Evolutionary conservation across 139 green algal genomes (phyloP), one percentile per base, ranked within the genome.

Genomic region (Medakamo hakoo): DNA sequence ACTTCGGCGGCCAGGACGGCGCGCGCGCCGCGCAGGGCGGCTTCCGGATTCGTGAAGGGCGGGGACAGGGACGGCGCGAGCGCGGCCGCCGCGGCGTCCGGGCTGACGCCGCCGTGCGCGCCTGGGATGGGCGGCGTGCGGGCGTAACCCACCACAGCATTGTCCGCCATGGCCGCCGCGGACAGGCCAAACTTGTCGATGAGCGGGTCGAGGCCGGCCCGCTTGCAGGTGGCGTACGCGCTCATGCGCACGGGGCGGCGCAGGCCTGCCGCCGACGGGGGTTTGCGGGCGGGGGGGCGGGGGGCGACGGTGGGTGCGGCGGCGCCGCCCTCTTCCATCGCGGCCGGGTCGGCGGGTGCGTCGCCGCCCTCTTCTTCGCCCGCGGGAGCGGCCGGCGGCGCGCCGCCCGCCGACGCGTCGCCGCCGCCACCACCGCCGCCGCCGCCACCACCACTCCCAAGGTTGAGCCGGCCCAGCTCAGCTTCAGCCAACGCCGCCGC

Each of bases 131-230:
- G 22, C 4, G 57, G 24, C 9, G 23, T 21, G 0, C 9, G n/a
- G n/a, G 57, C 23, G 65, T 79, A 88, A 4, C 65, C 61, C 0
- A 31, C 59, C 27, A 71, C 58, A 57, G 92, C 32, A 30, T 90
- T 91, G 21, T 82, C 77, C 3, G 69, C 82, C 52, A 93, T 57
- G 27, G 86, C 57, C 23, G 64, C 79, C 21, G 80, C 55, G 21
- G 22, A 68, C 4, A 85, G 28, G 29, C 65, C 70, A 26, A 78
- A 30, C n/a, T 55, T 48, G 22, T 30, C 21, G 27, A 66, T 57
- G 26, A 69, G 57, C 20, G n/a, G 30, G 2, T 64, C 70, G 61
- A 83, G 64, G 21, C 77, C 74, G 30, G 68, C 73, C 48, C 66
- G 48, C 49, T 25, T 21, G 24, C 49, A 63, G 19, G 22, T 60